Evolutionary conservation across 805 yeast species (phyloP).

Genomic region (Alloascoidea hylecoeti): DNA sequence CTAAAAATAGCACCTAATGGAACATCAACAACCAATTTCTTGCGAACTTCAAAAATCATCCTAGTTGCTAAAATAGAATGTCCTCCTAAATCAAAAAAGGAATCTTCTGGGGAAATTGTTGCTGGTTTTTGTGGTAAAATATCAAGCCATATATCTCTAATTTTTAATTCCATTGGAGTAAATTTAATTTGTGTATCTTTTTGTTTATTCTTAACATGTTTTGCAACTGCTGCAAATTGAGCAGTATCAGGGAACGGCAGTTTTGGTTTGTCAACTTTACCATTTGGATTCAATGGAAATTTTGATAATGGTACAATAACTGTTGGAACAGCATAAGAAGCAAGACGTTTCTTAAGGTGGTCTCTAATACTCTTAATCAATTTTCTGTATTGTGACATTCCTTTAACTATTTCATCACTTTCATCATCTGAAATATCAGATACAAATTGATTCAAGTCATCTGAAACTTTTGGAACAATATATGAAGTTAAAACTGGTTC

Average conservation of each 20-base stretch:
- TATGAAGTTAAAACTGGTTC: conserved; percentile 88
- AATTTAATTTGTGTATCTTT: conserved; percentile 28
- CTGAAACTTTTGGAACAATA: conserved; percentile 59
- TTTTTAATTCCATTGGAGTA: conserved; percentile 46
- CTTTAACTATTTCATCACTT: conserved; percentile 58
- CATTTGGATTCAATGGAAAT: conserved; percentile 93
- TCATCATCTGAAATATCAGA: conserved; percentile 26
- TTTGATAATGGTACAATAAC: conserved; percentile 76
- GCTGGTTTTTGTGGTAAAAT: conserved; percentile 82
- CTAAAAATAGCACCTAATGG: conserved; percentile 88
- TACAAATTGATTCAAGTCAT: conserved; percentile 22
- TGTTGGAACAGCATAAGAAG: conserved; percentile 88
- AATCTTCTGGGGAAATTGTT: conserved; percentile 60
- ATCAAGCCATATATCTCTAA: conserved; percentile 74
- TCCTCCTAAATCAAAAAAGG: conserved; percentile 96
- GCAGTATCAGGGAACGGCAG: conserved; percentile 88
- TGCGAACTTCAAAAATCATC: conserved; percentile 87
- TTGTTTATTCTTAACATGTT: conserved; percentile 19
- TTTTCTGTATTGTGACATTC: conserved; percentile 61
- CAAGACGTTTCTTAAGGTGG: conserved; percentile 79
- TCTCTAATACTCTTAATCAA: conserved; percentile 69
- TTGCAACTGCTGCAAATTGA: conserved; percentile 67
- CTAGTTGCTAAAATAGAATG: conserved; percentile 95
- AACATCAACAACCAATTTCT: conserved; percentile 60
- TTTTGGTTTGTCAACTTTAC: conserved; percentile 95